Base-by-base conservation (phyloP, 805 yeast genomes). In the Saccharomycopsis sp. region DNA sequence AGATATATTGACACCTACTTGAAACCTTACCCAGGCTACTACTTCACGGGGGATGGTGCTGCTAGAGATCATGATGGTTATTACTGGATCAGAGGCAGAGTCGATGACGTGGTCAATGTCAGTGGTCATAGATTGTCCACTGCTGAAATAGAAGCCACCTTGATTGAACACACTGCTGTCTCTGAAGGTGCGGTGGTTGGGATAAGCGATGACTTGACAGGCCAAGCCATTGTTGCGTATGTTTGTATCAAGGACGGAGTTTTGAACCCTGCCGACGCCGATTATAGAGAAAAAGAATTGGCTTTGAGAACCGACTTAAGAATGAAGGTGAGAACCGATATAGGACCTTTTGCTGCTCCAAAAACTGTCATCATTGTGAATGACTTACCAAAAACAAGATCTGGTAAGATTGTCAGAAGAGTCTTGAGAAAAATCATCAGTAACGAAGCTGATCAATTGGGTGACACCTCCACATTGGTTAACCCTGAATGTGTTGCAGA, bases 401-500 rank as follows among this genome's bases (percentile, higher is more conserved):
- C 96, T 8, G 98, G 98, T 53, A 92, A 92, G 73, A 89, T 92
- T 59, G 89, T 92, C 95, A 83, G 98, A 72, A 84, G 98, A 69
- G 82, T 92, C 49, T 73, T 92, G 64, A 80, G 98, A 67, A 92
- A 92, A 68, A 75, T 89, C 47, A 79, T 87, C 42, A 78, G 92
- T 39, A 88, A 89, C 52, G 96, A 89, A 69, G 94, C 80, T 52
- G 94, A 84, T 51, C 84, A 80, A 59, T 71, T 92, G 52, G 98
- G 98, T 49, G 98, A 89, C 59, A 70, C 81, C 57, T 78, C 94
- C 39, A 92, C 98, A 25, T 68, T 84, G 60, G 76, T 92, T 36
- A 85, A 92, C 61, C 94, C 96, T 15, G 75, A 73, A 46, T 77
- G 83, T 45, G 96, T 92, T 38, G 80, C 75, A 36, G 77, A 77